phyloP scores from a whole-genome alignment of 805 yeast genomes.

The Myxozyma udenii region DNA sequence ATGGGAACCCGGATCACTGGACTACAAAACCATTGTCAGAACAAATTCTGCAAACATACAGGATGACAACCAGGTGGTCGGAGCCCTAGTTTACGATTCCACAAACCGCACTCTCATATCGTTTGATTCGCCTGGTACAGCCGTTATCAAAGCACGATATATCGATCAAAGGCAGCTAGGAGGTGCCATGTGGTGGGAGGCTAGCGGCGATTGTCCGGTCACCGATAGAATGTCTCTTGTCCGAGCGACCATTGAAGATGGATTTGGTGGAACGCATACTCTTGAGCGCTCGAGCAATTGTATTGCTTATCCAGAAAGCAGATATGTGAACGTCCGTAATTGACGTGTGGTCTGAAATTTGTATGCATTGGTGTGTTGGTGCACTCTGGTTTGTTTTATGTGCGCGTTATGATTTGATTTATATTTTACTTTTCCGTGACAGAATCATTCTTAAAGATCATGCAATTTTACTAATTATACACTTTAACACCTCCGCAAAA shows the following conservation, averaged over 20 bases:
- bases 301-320: conserved; percentile 6
- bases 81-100: conserved; percentile 53
- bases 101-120: conserved; percentile 45
- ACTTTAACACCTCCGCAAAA: too few species aligned
- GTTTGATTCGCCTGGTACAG: conserved; percentile 64
- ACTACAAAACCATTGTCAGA: conserved; percentile 42
- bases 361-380: too few species aligned
- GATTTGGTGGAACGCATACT: conserved; percentile 3
- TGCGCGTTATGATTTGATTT: too few species aligned
- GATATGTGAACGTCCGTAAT: conserved; percentile 14
- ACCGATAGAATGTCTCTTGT: conserved; percentile 8
- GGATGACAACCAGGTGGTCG: conserved; percentile 52
- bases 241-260: neutral
- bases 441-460: too few species aligned
- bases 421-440: too few species aligned
- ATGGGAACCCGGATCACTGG: conserved; percentile 52
- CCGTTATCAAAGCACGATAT: conserved; percentile 57
- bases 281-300: conserved; percentile 4
- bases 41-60: conserved; percentile 40
- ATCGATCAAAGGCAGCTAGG: conserved; percentile 51
- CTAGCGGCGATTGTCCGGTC: conserved; percentile 46
- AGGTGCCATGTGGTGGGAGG: conserved; percentile 97
- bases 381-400: too few species aligned
- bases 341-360: too few species aligned
- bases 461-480: too few species aligned